Evolutionary conservation across 805 yeast species (phyloP), one percentile per base, ranked within the genome.

Genomic region (Metschnikowia similis): DNA sequence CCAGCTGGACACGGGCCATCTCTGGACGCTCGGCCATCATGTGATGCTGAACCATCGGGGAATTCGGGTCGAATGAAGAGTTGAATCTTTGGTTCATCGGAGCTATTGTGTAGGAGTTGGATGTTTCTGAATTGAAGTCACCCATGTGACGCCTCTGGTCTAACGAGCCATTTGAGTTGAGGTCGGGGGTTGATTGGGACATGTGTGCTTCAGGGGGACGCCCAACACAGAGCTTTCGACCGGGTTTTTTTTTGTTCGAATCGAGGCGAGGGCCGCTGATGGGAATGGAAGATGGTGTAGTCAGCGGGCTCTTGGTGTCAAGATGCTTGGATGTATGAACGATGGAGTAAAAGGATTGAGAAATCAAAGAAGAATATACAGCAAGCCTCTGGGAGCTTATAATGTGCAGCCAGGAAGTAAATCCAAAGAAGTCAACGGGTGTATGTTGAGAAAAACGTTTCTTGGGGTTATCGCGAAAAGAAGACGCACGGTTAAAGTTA

Each of bases 401-500:
- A 8, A 8, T n/a, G 41, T 26, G 17, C 30, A 26, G 17, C 30
- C 41, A n/a, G 17, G n/a, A 38, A 17, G 16, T 27, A 38, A 38
- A 36, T 21, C 14, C 2, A 28, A 35, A 26, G 11, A 35, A 13
- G 35, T 17, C 16, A 17, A 41, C 27, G 31, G 30, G 30, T 38
- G 13, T 17, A 41, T 32, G 30, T 21, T 41, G 45, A 41, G 45
- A 41, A 41, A 41, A 41, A 41, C 45, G 45, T 29, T 21, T 21
- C 37, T 38, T 41, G 45, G 31, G 36, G 45, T 41, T 28, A 41
- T 41, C 37, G 36, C 45, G 45, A 31, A 41, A 38, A 26, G 34
- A 39, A 39, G 42, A 39, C 42, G 42, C 42, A 39, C 42, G 42
- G 42, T 39, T 39, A 29, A 21, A 39, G 42, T 39, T 39, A 28